Evolutionary conservation across 176 grass and related monocot species (phyloP), one percentile per base, ranked within the genome.

Genomic region (Aegilops tauschii): DNA sequence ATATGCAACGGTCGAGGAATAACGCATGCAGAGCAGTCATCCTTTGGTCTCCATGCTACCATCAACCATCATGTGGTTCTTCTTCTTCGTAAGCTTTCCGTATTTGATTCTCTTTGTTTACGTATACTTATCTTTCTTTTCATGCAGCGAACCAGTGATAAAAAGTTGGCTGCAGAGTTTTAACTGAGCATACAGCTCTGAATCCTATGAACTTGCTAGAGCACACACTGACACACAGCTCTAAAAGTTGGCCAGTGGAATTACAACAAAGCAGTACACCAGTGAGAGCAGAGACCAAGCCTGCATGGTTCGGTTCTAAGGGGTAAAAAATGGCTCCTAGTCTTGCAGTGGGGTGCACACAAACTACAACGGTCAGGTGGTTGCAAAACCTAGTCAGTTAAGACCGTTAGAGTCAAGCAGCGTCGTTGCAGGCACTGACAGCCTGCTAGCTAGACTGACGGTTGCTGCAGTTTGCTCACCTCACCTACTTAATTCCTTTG

Each of bases 261-360:
- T 9, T 28, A 28, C 45, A 0, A 14, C 12, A 49, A 49, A 49
- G 45, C 45, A 49, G 45, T 49, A 61, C 18, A 20, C 35, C 12
- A 32, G 11, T 39, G 32, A 76, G 5, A 35, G 4, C 12, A 14
- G 13, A 50, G 47, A 50, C 4, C 47, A 14, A 50, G 47, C 47
- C 13, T 16, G 47, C 47, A 14, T 50, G 47, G 13, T 16, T 50
- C 54, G 45, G 45, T 49, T 47, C 37, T 40, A 45, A 45, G 44
- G 44, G 56, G 37, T 44, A 45, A 30, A 30, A 32, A 25, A 36
- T 16, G 21, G 81, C 6, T 14, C 21, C 52, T 83, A 86, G 12
- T 68, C 84, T 88, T 80, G 84, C 84, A 92, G 69, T 86, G 79
- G 76, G 75, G 80, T 64, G 34, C 73, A 89, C 80, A 87, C 71